Evolutionary conservation across 148 eudicot genomes (phyloP).

Genomic region (Selenicereus undatus): DNA sequence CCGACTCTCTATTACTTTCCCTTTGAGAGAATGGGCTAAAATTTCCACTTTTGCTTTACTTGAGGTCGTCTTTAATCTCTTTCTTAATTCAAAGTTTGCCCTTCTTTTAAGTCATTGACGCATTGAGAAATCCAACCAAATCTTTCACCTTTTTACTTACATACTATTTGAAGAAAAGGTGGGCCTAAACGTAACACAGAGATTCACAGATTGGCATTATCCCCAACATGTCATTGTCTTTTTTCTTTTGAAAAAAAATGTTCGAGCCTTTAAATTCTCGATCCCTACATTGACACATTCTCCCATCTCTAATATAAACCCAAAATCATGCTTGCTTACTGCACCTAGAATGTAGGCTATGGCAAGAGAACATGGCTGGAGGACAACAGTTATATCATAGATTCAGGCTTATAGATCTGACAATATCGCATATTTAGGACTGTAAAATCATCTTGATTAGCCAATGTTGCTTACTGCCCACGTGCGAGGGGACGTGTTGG

Average conservation of each 20-base stretch:
- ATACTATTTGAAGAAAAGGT: background rate
- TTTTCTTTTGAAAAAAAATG: background rate
- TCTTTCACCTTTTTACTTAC: background rate
- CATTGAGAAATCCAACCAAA: background rate
- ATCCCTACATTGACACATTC: background rate
- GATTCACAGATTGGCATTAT: slow-evolving; percentile 1
- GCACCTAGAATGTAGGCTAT: too few relatives aligned
- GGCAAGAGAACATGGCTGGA: too few relatives aligned
- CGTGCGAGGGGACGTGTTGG: too few relatives aligned
- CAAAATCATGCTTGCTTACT: too few relatives aligned
- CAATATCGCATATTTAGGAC: too few relatives aligned
- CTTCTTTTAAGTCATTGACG: background rate
- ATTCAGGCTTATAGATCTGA: too few relatives aligned
- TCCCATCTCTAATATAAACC: background rate
- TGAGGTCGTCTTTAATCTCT: background rate
- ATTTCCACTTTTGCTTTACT: background rate
- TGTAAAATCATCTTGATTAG: too few relatives aligned
- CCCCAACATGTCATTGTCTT: background rate
- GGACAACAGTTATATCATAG: too few relatives aligned
- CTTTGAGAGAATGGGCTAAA: background rate
- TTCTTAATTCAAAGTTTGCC: background rate
- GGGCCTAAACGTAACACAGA: background rate
- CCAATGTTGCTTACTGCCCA: too few relatives aligned
- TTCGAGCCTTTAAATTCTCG: background rate
- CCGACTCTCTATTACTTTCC: too few relatives aligned